Base-by-base conservation (phyloP, 768 basidiomycete species). In the Megacollybia marginata region DNA sequence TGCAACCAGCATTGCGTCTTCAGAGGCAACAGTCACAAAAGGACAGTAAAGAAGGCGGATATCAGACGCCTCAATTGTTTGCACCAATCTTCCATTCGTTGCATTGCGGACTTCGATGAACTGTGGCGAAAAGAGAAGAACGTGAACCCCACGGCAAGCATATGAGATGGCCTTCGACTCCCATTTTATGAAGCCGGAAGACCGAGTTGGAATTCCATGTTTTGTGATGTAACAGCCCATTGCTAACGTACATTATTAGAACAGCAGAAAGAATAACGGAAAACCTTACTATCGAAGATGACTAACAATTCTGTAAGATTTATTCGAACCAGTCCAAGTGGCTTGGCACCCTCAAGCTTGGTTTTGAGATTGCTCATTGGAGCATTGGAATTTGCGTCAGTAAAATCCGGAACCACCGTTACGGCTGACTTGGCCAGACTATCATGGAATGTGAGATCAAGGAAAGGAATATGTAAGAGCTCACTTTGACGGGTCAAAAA, bases 171-270 rank as follows among this genome's bases (percentile, higher is more conserved):
- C 86, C 52, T 73, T 80, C 51, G 75, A 76, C 66, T 92, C 90
- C 90, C 90, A 92, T 50, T 80, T 82, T 53, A 91, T 76, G 60
- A 78, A 89, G 1, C 76, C 73, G 4, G 69, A 72, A 42, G 73
- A 73, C 36, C 86, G 83, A 10, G 69, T 70, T 3, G 87, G 88
- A 1, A 69, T 61, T 2, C 90, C 90, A 53, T 80, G 72, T 49
- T 79, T 83, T 49, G 83, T 78, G 57, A 90, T 78, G 61, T 85
- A 92, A 58, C 80, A 88, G 12, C 89, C 90, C 36, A 90, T 66
- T 28, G 75, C 90, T 91, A 33, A 31, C 19, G 19, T 44, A 47
- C 38, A 28, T 56, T 20, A 53, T 20, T 31, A 10, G 47, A 46
- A 34, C 48, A 48, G 31, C 9, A 20, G 7, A 42, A n/a, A 38